phyloP scores from a whole-genome alignment of 495 filamentous ascomycete species.

The Hypoxylon subgilvum region DNA sequence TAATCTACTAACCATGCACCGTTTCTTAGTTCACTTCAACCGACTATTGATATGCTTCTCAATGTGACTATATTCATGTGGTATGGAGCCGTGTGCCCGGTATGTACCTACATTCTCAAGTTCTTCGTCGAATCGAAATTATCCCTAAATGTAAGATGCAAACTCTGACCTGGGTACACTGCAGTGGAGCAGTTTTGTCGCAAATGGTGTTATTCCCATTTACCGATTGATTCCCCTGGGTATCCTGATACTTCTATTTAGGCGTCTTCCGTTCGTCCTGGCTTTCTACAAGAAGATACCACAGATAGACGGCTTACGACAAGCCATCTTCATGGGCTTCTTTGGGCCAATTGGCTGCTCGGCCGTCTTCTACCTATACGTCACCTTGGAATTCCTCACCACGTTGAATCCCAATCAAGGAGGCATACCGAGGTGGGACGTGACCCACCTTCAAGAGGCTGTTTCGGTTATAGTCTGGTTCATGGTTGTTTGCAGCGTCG shows the following conservation, averaged over 20 bases:
- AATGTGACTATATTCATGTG: conserved; percentile 86
- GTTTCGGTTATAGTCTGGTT: conserved; percentile 85
- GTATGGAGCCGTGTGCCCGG: conserved; percentile 85
- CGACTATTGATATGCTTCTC: conserved; percentile 80
- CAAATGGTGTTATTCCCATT: conserved; percentile 74
- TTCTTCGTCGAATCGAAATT: not conserved
- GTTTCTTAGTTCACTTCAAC: conserved; percentile 67
- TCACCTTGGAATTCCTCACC: conserved; percentile 72
- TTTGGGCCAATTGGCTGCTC: conserved; percentile 96
- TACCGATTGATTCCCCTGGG: conserved; percentile 79
- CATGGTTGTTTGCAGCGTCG: conserved; percentile 82
- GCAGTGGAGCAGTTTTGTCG: conserved; percentile 68
- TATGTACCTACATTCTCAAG: conserved; percentile 10
- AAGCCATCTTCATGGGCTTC: conserved; percentile 87
- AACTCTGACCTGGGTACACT: conserved; percentile 3
- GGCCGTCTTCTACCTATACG: conserved; percentile 87
- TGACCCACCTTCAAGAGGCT: conserved; percentile 64
- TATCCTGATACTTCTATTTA: conserved; percentile 78
- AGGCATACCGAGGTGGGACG: conserved; percentile 69
- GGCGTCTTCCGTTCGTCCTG: conserved; percentile 79
- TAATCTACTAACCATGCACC: conserved; percentile 6
- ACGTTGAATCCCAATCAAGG: conserved; percentile 59
- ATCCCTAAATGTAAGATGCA: not conserved
- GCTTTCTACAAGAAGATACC: conserved; percentile 75
- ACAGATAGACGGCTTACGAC: conserved; percentile 67